Evolutionary conservation across 441 rosid genomes (phyloP), one percentile per base, ranked within the genome.

Genomic region (Codiaeum variegatum): DNA sequence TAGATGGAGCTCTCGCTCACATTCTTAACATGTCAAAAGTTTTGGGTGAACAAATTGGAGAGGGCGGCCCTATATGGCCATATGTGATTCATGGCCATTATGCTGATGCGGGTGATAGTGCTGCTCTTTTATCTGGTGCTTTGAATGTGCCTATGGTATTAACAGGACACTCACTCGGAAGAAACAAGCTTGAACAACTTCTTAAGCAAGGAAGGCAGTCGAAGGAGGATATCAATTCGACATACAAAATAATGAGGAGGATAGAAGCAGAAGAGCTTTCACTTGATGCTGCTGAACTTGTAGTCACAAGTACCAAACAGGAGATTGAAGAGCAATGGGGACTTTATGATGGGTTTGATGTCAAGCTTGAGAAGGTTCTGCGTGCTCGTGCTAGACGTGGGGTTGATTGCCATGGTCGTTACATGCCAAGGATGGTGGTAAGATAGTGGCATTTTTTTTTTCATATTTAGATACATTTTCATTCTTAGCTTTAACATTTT

Each of bases 241-340:
- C 96, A 0, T 94, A 94, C 79, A 92, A 90, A 86, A 94, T 94
- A 66, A 91, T 79, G 91, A 88, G 98, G 82, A 91, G 98, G 81
- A 92, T 92, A 61, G 99, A 94, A 82, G 98, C 82, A 1, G 99
- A 94, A 76, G 99, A 94, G 81, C 94, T 94, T 77, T 85, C 99
- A 16, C 88, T 94, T 64, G 99, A 92, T 82, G 94, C 97, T 51
- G 99, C 99, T 5, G 98, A 94, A 82, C 96, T 94, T 73, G 97
- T 92, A 69, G 91, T 94, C 77, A 94, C 99, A 23, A 94, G 99
- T 66, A 94, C 99, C 7, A 85, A 85, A 75, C 99, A 94, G 76
- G 99, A 94, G 85, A 90, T 92, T 72, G 98, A 94, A 66, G 97
- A 94, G 71, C 99, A 94, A 59, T 94, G 99, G 99, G 99, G 99